Evolutionary conservation across 306 rosid genomes (phyloP).

Genomic region (Begonia peltatifolia): DNA sequence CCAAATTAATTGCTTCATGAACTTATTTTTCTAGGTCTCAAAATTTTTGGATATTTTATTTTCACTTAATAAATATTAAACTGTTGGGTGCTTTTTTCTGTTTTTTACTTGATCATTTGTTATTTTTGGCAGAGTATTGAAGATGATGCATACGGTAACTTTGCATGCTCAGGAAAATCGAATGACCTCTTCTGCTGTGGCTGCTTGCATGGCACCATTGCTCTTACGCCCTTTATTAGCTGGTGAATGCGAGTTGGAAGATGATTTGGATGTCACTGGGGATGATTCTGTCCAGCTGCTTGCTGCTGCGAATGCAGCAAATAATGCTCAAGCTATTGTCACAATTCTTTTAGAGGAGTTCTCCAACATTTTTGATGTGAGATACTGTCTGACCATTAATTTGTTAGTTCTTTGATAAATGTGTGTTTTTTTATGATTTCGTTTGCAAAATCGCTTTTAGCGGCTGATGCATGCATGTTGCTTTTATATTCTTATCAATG

Average conservation of each 20-base stretch:
- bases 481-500: too few species aligned
- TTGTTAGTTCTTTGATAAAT: constrained; percentile 10
- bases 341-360: constrained; percentile 90
- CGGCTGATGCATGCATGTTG: too few species aligned
- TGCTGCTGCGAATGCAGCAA: constrained; percentile 99
- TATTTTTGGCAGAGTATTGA: constrained; percentile 55
- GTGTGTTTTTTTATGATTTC: neutral
- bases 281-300: constrained; percentile 96
- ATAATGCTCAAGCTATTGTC: constrained; percentile 87
- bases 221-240: constrained; percentile 90
- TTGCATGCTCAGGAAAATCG: constrained; percentile 79
- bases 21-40: too few species aligned
- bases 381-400: constrained; percentile 19
- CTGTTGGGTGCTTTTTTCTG: neutral
- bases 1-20: too few species aligned
- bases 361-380: constrained; percentile 82
- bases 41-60: too few species aligned
- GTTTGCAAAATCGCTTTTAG: too few species aligned
- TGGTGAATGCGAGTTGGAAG: constrained; percentile 95
- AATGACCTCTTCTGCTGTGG: constrained; percentile 95
- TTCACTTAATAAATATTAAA: too few species aligned
- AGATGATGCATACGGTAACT: constrained; percentile 88
- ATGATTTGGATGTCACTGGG: constrained; percentile 74
- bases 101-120: neutral
- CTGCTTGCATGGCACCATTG: constrained; percentile 99